Evolutionary conservation across 2,329 filamentous ascomycete species (phyloP).

Genomic region (Neofusicoccum ribis): DNA sequence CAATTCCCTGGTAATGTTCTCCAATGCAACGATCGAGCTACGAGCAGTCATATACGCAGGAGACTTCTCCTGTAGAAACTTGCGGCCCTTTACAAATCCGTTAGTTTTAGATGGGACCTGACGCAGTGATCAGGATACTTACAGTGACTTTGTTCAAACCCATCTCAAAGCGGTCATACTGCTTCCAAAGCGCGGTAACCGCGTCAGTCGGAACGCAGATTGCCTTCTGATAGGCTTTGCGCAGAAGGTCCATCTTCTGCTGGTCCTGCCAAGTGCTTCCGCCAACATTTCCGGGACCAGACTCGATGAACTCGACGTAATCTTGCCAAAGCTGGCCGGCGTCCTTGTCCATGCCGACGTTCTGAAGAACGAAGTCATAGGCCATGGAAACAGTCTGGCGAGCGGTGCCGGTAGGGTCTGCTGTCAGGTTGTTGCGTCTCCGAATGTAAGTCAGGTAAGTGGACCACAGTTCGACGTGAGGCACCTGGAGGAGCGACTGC

Average conservation of each 20-base stretch:
- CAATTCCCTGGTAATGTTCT: constrained; percentile 79
- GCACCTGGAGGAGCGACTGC: constrained; percentile 73
- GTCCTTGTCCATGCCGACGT: constrained; percentile 88
- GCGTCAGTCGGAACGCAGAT: constrained; percentile 83
- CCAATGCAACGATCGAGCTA: constrained; percentile 84
- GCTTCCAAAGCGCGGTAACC: constrained; percentile 87
- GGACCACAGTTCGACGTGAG: constrained; percentile 86
- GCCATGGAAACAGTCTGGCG: constrained; percentile 79
- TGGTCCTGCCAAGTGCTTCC: constrained; percentile 92
- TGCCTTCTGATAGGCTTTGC: constrained; percentile 89
- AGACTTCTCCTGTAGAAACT: constrained; percentile 90
- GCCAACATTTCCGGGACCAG: constrained; percentile 79
- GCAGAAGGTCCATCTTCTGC: constrained; percentile 93
- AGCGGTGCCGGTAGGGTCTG: constrained; percentile 74
- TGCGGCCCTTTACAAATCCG: constrained; percentile 68
- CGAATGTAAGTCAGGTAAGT: constrained; percentile 95
- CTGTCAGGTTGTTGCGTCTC: constrained; percentile 80
- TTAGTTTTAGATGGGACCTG: constrained; percentile 13
- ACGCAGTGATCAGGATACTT: constrained; percentile 34
- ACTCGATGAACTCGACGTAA: constrained; percentile 91
- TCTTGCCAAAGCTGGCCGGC: constrained; percentile 90
- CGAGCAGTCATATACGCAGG: constrained; percentile 95
- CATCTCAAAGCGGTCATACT: constrained; percentile 97
- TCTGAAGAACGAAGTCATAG: constrained; percentile 89
- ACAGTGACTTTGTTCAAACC: constrained; percentile 88